A percentile compares a stretch with the other conserved stretches of the same genome.
phyloP scores from a whole-genome alignment of 225 moss, liverwort and hornwort species.

The Lunularia cruciata region DNA sequence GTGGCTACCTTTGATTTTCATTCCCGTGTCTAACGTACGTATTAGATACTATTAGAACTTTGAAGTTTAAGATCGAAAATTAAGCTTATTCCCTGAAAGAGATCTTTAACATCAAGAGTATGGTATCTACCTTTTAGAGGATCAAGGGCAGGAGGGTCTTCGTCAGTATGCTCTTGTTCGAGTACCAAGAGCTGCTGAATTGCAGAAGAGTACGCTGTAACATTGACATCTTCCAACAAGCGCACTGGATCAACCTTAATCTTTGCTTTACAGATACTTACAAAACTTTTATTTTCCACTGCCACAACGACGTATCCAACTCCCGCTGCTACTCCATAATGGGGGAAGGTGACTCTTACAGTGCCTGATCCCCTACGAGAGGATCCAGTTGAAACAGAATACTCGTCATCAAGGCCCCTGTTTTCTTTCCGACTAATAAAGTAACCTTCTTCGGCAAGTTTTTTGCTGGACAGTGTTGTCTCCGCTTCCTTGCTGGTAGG shows the following conservation, averaged over 20 bases:
- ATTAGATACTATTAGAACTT: too few species aligned
- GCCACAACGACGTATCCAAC: conserved; percentile 83
- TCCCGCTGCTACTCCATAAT: conserved; percentile 79
- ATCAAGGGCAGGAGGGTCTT: conserved; percentile 82
- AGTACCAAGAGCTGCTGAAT: conserved; percentile 77
- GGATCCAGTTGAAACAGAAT: conserved; percentile 68
- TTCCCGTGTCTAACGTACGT: too few species aligned
- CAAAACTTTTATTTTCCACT: conserved; percentile 77
- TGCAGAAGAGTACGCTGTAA: conserved; percentile 65
- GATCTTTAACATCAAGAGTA: too few species aligned
- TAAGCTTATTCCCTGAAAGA: too few species aligned
- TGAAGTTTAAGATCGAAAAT: too few species aligned
- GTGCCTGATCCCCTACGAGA: conserved; percentile 84
- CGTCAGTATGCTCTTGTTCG: conserved; percentile 74
- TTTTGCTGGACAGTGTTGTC: conserved; percentile 49
- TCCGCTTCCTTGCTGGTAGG: conserved; percentile 35
- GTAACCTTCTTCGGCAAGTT: conserved; percentile 86
- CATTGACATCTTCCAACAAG: conserved; percentile 78
- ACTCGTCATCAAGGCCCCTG: conserved; percentile 71
- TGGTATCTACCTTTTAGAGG: conserved; percentile 69
- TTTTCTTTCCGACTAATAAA: conserved; percentile 83
- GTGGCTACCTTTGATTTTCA: too few species aligned
- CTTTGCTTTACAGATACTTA: conserved; percentile 83
- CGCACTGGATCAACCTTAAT: conserved; percentile 79
- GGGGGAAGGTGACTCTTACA: conserved; percentile 73